Percentiles rank a stretch among this genome's conserved stretches.
Conservation (phyloP, 2,329 filamentous ascomycete genomes). For the Trichophyton rubrum region DNA sequence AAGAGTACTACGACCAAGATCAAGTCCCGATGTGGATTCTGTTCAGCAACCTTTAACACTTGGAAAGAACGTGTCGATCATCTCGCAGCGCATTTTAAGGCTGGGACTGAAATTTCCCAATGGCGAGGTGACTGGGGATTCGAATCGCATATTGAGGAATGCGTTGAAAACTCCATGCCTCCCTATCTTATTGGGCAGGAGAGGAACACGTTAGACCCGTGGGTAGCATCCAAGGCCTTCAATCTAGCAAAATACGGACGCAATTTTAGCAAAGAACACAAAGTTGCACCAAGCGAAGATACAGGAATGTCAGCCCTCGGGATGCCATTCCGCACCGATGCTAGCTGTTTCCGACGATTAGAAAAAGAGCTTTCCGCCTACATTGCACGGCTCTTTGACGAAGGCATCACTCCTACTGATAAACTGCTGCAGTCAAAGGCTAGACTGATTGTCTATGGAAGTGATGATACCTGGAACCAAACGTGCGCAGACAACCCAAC, state of each 20-base stretch:
- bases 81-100: constrained; percentile 30
- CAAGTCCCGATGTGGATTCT: constrained; percentile 38
- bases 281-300: background rate
- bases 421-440: constrained; percentile 22
- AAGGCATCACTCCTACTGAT: constrained; percentile 26
- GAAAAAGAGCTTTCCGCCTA: constrained; percentile 30
- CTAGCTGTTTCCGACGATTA: constrained; percentile 32
- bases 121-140: constrained; percentile 34
- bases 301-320: constrained; percentile 2
- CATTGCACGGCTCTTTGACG: constrained; percentile 23
- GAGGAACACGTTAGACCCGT: constrained; percentile 24
- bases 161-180: constrained; percentile 27
- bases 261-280: background rate
- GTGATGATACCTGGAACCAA: constrained; percentile 25
- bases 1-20: constrained; percentile 44
- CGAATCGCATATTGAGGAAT: constrained; percentile 24
- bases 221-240: constrained; percentile 9
- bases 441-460: constrained; percentile 20
- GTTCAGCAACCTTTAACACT: constrained; percentile 27
- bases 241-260: background rate
- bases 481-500: constrained; percentile 37
- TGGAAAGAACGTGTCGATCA: constrained; percentile 36
- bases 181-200: constrained; percentile 28
- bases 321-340: constrained; percentile 23
- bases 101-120: constrained; percentile 26